Evolutionary conservation across 2,329 filamentous ascomycete genomes (phyloP).

Genomic region (Paecilomyces fulvus): DNA sequence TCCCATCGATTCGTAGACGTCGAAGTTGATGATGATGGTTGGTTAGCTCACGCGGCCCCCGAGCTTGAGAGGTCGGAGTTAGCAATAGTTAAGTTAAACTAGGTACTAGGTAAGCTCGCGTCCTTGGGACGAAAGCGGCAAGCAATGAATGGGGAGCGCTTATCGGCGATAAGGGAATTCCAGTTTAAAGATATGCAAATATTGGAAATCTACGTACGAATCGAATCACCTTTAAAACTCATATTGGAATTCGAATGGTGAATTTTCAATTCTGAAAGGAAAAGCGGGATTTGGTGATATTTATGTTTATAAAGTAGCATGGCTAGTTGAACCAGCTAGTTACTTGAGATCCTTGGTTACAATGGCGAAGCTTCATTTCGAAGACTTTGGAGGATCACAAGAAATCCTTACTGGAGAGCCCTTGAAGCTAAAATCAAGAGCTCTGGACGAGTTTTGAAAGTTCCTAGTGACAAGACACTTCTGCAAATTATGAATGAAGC

Average conservation of each 20-base stretch:
- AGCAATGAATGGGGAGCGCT: no score
- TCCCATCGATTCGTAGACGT: not conserved
- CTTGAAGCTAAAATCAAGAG: not conserved
- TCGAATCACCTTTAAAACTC: no score
- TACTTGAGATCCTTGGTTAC: no score
- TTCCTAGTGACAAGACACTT: not conserved
- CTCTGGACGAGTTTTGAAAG: not conserved
- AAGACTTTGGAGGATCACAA: not conserved
- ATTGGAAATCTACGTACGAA: no score
- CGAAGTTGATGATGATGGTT: not conserved
- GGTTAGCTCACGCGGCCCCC: not conserved
- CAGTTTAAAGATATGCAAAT: no score
- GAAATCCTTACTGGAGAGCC: not conserved
- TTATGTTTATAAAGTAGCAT: no score
- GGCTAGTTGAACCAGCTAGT: no score
- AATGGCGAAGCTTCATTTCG: not conserved
- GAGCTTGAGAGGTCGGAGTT: not conserved
- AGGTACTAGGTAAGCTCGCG: no score
- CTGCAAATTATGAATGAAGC: not conserved
- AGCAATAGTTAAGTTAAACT: not conserved
- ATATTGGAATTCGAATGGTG: no score
- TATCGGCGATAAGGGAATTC: no score
- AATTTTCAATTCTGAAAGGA: no score
- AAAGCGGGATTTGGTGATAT: no score
- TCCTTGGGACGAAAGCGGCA: not conserved